A percentile compares a stretch with the other conserved stretches of the same genome.
These are phyloP conservation scores for Candida neerlandica DNA, from an alignment of 1,139 yeast species.

Conservation along the genomic window DNA sequence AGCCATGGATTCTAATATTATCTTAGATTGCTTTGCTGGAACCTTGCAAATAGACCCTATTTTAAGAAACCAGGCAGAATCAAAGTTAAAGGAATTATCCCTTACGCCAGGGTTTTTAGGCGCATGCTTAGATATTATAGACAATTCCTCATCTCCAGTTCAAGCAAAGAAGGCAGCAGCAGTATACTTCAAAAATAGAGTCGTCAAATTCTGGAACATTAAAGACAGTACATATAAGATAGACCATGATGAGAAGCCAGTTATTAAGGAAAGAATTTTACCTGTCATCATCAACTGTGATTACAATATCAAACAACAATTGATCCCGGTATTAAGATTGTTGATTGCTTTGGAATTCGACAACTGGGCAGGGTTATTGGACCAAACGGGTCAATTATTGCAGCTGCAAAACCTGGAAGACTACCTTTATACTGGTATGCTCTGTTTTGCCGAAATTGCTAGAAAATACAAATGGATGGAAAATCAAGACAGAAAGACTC, in stretches of 20 bases:
- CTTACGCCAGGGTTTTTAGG: slow-evolving; percentile 72
- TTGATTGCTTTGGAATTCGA: slow-evolving; percentile 68
- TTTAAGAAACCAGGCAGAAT: slow-evolving; percentile 70
- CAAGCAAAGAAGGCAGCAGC: slow-evolving; percentile 79
- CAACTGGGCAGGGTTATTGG: slow-evolving; percentile 70
- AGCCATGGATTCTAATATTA: slow-evolving; percentile 64
- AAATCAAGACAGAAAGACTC: slow-evolving; percentile 56
- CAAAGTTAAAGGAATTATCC: slow-evolving; percentile 59
- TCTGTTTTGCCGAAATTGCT: slow-evolving; percentile 73
- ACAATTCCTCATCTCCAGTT: slow-evolving; percentile 44
- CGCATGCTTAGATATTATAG: slow-evolving; percentile 77
- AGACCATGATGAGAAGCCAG: slow-evolving; percentile 70
- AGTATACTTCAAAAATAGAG: slow-evolving; percentile 79
- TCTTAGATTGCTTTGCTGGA: slow-evolving; percentile 79
- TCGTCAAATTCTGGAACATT: slow-evolving; percentile 64
- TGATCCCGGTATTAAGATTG: slow-evolving; percentile 68
- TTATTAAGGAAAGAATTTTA: slow-evolving; percentile 64
- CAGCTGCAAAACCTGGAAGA: slow-evolving; percentile 33
- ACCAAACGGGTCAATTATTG: slow-evolving; percentile 59
- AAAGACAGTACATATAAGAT: slow-evolving; percentile 30
- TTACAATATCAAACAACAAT: slow-evolving; percentile 56
- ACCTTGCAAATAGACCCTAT: slow-evolving; percentile 72
- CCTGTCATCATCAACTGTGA: slow-evolving; percentile 44
- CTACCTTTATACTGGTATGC: slow-evolving; percentile 75
- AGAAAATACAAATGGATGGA: slow-evolving; percentile 77